These are phyloP conservation scores for Aquilaria malaccensis DNA, from an alignment of 345 rosid species.

Conservation along the genomic window DNA sequence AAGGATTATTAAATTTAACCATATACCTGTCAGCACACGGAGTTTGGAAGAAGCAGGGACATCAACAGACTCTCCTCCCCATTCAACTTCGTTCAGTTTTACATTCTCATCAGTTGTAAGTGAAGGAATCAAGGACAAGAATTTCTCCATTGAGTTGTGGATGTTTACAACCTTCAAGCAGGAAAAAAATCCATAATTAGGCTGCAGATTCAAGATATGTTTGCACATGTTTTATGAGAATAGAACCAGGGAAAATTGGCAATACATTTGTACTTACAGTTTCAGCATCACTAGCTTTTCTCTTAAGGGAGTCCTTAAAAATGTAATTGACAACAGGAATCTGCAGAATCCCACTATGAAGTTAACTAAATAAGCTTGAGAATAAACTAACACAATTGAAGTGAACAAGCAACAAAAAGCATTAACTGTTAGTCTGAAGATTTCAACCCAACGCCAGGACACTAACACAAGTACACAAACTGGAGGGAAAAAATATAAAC, in stretches of 20 bases:
- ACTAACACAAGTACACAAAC: neutral
- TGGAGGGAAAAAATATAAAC: neutral
- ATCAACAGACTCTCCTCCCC: conserved; percentile 41
- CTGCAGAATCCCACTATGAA: conserved; percentile 23
- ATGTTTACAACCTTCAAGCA: conserved; percentile 56
- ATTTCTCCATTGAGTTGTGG: conserved; percentile 47
- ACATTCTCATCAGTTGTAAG: conserved; percentile 36
- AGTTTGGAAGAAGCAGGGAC: conserved; percentile 41
- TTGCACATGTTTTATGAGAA: conserved; percentile 6
- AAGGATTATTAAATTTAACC: neutral
- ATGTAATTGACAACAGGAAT: conserved; percentile 61
- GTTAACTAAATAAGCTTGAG: conserved; percentile 6
- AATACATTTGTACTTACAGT: conserved; percentile 35
- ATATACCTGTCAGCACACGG: conserved; percentile 61
- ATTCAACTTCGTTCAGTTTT: conserved; percentile 36
- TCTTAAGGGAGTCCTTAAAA: conserved; percentile 74
- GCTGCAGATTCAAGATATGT: neutral
- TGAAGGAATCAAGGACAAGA: conserved; percentile 49
- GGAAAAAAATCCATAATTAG: conserved; percentile 8
- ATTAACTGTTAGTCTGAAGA: too few species aligned
- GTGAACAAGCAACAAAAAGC: neutral
- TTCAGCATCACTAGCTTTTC: conserved; percentile 74
- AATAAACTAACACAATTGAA: neutral
- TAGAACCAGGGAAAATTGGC: neutral
- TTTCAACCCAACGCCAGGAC: neutral